A percentile compares a stretch with the other conserved stretches of the same genome.
Evolutionary conservation across 352 stramenopile species (phyloP).

Genomic region (Phytophthora rubi): DNA sequence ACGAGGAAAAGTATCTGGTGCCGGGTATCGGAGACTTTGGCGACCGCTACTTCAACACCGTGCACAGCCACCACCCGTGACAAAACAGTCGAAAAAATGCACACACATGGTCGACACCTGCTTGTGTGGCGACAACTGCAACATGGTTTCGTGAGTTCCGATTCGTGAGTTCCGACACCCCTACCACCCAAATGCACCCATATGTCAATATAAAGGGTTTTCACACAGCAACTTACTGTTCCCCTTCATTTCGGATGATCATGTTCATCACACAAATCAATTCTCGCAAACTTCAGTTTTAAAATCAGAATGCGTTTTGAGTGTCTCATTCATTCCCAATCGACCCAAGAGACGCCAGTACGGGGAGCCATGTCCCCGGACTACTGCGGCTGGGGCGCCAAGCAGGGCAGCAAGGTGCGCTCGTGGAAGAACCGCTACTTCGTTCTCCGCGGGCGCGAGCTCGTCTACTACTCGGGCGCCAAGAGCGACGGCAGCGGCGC

Average conservation of each 20-base stretch:
- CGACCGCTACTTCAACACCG: constrained; percentile 90
- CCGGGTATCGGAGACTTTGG: constrained; percentile 96
- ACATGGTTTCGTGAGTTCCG: constrained; percentile 11
- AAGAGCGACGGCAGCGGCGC: constrained; percentile 40
- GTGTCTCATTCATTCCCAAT: constrained; percentile 12
- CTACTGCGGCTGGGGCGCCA: constrained; percentile 70
- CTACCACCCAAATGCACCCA: constrained; percentile 15
- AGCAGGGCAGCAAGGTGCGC: constrained; percentile 74
- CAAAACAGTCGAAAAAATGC: too few species aligned
- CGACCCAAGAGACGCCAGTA: background rate
- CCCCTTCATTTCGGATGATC: background rate
- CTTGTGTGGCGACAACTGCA: background rate
- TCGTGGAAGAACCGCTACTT: constrained; percentile 83
- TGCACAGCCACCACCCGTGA: constrained; percentile 21
- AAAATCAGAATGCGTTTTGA: constrained; percentile 20
- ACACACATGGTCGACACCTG: too few species aligned
- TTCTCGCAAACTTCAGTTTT: constrained; percentile 10
- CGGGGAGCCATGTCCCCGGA: constrained; percentile 20
- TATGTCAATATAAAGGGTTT: constrained; percentile 9
- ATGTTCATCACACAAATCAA: background rate
- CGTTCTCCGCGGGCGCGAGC: constrained; percentile 58
- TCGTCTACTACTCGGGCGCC: constrained; percentile 63
- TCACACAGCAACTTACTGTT: background rate
- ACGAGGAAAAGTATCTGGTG: constrained; percentile 95
- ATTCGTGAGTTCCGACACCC: constrained; percentile 6